Percentiles rank a stretch among this genome's conserved stretches.
Evolutionary conservation across 2,329 filamentous ascomycete species (phyloP).

Genomic region (Talaromyces sp.): DNA sequence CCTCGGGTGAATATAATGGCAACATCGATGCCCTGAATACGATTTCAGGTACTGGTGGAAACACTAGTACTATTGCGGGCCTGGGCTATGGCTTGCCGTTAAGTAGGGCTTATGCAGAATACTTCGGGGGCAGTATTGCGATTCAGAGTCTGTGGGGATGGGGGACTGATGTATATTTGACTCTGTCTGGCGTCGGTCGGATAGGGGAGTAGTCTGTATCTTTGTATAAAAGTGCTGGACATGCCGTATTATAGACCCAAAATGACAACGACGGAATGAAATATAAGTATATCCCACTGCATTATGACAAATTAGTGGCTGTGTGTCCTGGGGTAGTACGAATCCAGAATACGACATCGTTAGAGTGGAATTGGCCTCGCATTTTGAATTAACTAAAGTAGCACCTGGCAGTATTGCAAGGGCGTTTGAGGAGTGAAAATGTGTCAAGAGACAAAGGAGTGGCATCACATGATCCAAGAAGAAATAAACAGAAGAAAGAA

Average conservation of each 20-base stretch:
- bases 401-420: background rate
- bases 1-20: constrained; percentile 48
- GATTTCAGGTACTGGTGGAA: constrained; percentile 68
- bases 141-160: constrained; percentile 96
- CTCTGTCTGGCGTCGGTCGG: constrained; percentile 58
- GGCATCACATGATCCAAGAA: background rate
- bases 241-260: background rate
- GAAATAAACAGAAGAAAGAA: too few species aligned
- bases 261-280: background rate
- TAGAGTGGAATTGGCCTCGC: background rate
- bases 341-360: background rate
- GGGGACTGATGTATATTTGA: constrained; percentile 70
- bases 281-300: background rate
- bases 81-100: constrained; percentile 89
- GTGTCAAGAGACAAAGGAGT: background rate
- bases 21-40: constrained; percentile 69
- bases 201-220: constrained; percentile 31
- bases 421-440: background rate
- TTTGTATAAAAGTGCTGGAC: background rate
- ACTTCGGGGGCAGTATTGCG: constrained; percentile 91
- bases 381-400: background rate
- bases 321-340: background rate
- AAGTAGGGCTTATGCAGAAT: constrained; percentile 91
- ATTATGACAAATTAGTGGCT: background rate
- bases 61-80: constrained; percentile 82